These are phyloP conservation scores for Inga laurina DNA, from an alignment of 306 rosid species.

Conservation along the genomic window DNA sequence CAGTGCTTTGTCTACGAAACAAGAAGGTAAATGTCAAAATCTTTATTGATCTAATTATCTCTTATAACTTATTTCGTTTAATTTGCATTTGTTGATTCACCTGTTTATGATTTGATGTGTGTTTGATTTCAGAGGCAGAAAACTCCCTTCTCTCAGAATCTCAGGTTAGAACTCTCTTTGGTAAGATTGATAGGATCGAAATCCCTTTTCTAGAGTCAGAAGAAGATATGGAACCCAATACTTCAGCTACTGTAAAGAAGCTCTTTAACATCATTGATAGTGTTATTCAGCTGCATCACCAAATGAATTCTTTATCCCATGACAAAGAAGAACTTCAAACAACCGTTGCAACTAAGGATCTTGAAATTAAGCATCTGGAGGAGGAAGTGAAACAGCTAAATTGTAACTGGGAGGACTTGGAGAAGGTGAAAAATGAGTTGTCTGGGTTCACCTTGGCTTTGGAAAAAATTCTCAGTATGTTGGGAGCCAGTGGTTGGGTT, in stretches of 20 bases:
- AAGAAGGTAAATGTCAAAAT: conserved; percentile 56
- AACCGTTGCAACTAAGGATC: conserved; percentile 47
- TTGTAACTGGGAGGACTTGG: conserved; percentile 54
- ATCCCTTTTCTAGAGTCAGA: conserved; percentile 47
- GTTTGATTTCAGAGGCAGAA: conserved; percentile 53
- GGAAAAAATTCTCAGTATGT: conserved; percentile 58
- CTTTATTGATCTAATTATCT: conserved; percentile 26
- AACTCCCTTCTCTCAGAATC: conserved; percentile 63
- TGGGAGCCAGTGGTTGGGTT: conserved; percentile 53
- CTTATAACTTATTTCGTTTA: conserved; percentile 22
- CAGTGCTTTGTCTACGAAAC: conserved; percentile 50
- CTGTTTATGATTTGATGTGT: conserved; percentile 43
- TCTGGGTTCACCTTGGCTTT: conserved; percentile 53
- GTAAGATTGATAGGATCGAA: conserved; percentile 56
- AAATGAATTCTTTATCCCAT: conserved; percentile 49
- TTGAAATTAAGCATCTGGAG: conserved; percentile 62
- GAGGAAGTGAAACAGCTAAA: conserved; percentile 57
- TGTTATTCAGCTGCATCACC: conserved; percentile 51
- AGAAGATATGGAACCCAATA: conserved; percentile 45
- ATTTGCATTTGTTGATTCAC: conserved; percentile 28
- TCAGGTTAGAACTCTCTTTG: conserved; percentile 60
- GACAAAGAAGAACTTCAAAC: conserved; percentile 72
- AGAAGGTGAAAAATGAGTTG: conserved; percentile 63
- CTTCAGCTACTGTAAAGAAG: conserved; percentile 60
- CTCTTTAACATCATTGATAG: conserved; percentile 68